phyloP scores from a whole-genome alignment of 2,329 filamentous ascomycete species.

The Chaetomium olivaceum region DNA sequence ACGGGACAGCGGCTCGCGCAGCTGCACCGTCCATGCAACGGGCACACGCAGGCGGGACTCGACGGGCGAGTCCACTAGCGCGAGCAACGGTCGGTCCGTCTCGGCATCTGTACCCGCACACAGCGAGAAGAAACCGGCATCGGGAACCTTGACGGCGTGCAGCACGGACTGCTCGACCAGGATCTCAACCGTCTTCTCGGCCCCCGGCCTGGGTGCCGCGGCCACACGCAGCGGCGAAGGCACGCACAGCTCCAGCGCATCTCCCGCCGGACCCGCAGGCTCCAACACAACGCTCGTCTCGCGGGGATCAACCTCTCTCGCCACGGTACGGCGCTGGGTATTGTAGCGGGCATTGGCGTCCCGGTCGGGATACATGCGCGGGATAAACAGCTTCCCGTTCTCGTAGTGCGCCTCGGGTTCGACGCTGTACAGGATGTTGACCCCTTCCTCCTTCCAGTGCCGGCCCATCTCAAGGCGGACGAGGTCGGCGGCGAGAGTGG shows the following conservation, averaged over 20 bases:
- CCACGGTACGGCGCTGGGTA: conserved; percentile 9
- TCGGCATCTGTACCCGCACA: neutral
- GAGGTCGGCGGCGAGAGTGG: neutral
- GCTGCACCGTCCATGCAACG: neutral
- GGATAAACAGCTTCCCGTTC: conserved; percentile 17
- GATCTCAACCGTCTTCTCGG: neutral
- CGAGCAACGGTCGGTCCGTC: neutral
- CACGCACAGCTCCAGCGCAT: neutral
- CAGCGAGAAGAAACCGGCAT: neutral
- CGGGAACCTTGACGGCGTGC: neutral
- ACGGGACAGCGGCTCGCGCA: neutral
- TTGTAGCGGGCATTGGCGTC: conserved; percentile 28
- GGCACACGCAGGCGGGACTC: neutral
- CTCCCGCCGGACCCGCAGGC: neutral
- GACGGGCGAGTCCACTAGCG: neutral
- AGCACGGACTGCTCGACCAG: neutral
- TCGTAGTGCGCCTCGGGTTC: conserved; percentile 12
- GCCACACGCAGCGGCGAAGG: neutral
- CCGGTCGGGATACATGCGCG: conserved; percentile 13
- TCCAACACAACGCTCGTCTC: conserved; percentile 6
- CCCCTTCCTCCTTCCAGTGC: neutral
- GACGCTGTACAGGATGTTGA: neutral
- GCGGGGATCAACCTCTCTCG: neutral
- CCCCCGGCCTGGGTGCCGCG: neutral
- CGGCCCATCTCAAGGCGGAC: neutral